Conservation (phyloP, 2,329 filamentous ascomycete species). For the Xylaria sp. region DNA sequence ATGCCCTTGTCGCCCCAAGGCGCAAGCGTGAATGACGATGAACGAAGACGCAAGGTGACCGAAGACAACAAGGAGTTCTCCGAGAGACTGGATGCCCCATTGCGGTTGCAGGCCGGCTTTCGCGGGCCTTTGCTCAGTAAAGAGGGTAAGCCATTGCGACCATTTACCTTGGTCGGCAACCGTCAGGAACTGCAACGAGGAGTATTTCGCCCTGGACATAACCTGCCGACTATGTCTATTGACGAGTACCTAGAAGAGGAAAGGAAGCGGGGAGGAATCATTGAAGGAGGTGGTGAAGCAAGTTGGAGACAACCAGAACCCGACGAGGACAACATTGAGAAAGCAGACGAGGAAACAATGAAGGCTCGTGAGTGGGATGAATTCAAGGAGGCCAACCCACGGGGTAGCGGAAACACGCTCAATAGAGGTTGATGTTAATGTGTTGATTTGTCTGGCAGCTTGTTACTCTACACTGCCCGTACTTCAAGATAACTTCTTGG, state of each 20-base stretch:
- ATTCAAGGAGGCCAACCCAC: slow-evolving; percentile 82
- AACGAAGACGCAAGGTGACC: slow-evolving; percentile 35
- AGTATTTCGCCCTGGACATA: slow-evolving; percentile 88
- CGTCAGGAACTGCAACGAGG: slow-evolving; percentile 70
- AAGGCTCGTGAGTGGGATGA: slow-evolving; percentile 96
- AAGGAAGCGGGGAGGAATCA: slow-evolving; percentile 73
- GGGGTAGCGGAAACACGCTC: slow-evolving; percentile 74
- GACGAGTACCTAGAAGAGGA: slow-evolving; percentile 97
- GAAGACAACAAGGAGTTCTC: slow-evolving; percentile 51
- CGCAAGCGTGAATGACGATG: slow-evolving; percentile 45
- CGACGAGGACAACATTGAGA: slow-evolving; percentile 87
- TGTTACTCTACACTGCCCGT: background rate
- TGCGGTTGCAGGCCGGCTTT: slow-evolving; percentile 45
- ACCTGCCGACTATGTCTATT: slow-evolving; percentile 93
- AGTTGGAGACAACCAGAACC: slow-evolving; percentile 63
- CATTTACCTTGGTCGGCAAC: slow-evolving; percentile 78
- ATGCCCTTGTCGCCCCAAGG: slow-evolving; percentile 39
- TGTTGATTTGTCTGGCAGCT: background rate
- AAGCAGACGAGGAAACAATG: slow-evolving; percentile 81
- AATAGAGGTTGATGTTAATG: slow-evolving; percentile 55
- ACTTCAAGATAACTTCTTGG: background rate
- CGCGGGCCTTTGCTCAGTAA: slow-evolving; percentile 70
- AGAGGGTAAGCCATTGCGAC: slow-evolving; percentile 79
- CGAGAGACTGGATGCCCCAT: slow-evolving; percentile 66
- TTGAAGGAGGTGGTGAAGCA: slow-evolving; percentile 81